These are phyloP conservation scores for Candolleomyces eurysporus DNA, from an alignment of 768 basidiomycete genomes.

Conservation along the genomic window DNA sequence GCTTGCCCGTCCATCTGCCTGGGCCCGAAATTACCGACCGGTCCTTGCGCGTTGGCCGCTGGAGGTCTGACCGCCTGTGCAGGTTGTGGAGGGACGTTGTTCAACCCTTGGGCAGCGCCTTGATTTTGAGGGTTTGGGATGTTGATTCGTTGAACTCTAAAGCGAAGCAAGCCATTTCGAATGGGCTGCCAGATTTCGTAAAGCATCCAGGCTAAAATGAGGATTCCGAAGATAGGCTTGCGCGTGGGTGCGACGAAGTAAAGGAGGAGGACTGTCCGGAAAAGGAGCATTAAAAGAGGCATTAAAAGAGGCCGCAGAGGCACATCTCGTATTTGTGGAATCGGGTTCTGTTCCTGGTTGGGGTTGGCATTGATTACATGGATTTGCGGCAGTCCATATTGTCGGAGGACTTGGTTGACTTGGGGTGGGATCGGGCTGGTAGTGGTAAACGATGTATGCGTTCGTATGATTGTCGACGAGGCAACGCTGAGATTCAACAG, in stretches of 20 bases:
- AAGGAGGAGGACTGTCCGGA: slow-evolving; percentile 65
- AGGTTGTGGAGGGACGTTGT: slow-evolving; percentile 7
- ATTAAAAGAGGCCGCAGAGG: slow-evolving; percentile 65
- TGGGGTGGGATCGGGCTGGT: slow-evolving; percentile 38
- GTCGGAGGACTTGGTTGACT: slow-evolving; percentile 60
- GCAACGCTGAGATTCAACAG: slow-evolving; percentile 35
- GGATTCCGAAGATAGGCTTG: slow-evolving; percentile 65
- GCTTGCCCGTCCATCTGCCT: slow-evolving; percentile 32
- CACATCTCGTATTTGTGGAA: slow-evolving; percentile 51
- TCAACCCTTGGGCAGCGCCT: slow-evolving; percentile 17
- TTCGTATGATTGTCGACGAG: slow-evolving; percentile 17
- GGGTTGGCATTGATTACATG: slow-evolving; percentile 34
- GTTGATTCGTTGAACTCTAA: slow-evolving; percentile 21
- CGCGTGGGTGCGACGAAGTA: slow-evolving; percentile 78
- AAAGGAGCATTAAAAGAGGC: slow-evolving; percentile 64
- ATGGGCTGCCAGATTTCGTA: slow-evolving; percentile 78
- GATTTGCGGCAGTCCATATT: slow-evolving; percentile 58
- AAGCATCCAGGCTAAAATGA: slow-evolving; percentile 66
- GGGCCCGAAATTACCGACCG: slow-evolving; percentile 12
- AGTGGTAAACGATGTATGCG: slow-evolving; percentile 20
- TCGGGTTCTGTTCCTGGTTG: slow-evolving; percentile 26
- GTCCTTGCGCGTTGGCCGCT: slow-evolving; percentile 14
- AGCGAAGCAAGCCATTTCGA: slow-evolving; percentile 39
- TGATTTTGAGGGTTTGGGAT: slow-evolving; percentile 1
- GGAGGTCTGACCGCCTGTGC: slow-evolving; percentile 8